Conservation (phyloP, 2,329 filamentous ascomycete species). For the Aureobasidium musti region DNA sequence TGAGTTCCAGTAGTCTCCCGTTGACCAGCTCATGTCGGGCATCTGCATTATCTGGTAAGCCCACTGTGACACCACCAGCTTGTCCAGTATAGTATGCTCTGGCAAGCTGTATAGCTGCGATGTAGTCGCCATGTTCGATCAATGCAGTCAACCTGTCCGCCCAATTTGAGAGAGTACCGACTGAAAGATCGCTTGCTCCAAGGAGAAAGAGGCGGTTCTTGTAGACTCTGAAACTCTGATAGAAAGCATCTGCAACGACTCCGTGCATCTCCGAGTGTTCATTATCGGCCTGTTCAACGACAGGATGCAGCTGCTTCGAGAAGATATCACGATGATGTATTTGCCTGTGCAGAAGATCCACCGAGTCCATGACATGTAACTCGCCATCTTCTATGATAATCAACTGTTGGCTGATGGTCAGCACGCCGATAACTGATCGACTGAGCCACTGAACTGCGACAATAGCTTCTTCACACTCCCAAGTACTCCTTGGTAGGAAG, state of each 20-base stretch:
- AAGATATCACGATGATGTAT: conserved; percentile 92
- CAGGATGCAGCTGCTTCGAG: conserved; percentile 76
- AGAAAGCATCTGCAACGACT: conserved; percentile 94
- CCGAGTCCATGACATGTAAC: conserved; percentile 90
- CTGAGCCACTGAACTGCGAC: conserved; percentile 97
- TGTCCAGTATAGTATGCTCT: conserved; percentile 90
- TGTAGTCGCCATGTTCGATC: conserved; percentile 96
- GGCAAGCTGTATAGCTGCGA: conserved; percentile 85
- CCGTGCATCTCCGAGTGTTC: conserved; percentile 89
- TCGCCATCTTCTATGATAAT: conserved; percentile 87
- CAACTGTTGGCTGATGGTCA: conserved; percentile 92
- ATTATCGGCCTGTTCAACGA: conserved; percentile 88
- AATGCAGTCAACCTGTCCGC: conserved; percentile 88
- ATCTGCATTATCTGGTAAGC: conserved; percentile 78
- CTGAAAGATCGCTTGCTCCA: conserved; percentile 89
- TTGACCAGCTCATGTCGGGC: conserved; percentile 78
- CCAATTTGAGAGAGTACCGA: conserved; percentile 95
- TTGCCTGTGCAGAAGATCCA: conserved; percentile 87
- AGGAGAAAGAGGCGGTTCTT: conserved; percentile 91
- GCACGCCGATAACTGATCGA: conserved; percentile 82
- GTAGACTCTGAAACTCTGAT: conserved; percentile 96
- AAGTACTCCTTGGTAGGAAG: conserved; percentile 81
- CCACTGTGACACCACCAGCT: conserved; percentile 91
- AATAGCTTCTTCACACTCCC: conserved; percentile 92
- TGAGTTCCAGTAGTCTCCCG: conserved; percentile 90